A percentile compares a stretch with the other conserved stretches of the same genome.
These are phyloP conservation scores for Chondrus crispus DNA, from an alignment of 23 red algal genomes.

Conservation along the genomic window DNA sequence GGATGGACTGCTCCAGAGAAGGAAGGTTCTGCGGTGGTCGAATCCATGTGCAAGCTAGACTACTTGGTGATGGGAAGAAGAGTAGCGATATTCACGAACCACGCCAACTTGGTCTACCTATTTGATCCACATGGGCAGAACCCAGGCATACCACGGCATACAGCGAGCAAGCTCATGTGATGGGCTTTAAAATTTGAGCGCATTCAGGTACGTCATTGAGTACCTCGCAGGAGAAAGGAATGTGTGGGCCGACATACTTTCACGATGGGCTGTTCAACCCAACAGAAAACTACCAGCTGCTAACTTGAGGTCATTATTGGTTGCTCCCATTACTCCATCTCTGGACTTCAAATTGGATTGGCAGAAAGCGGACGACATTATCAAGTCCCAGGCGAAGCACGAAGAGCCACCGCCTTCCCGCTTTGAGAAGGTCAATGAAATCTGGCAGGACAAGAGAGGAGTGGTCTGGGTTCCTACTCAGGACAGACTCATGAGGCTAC, in stretches of 20 bases:
- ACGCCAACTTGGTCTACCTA: conserved; percentile 8
- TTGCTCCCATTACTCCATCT: not conserved
- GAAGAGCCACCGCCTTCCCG: not conserved
- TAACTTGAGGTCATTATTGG: not conserved
- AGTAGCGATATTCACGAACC: not conserved
- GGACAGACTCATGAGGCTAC: not conserved
- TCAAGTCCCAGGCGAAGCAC: not conserved
- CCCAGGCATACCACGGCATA: not conserved
- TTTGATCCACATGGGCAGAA: not conserved
- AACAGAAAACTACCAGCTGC: not conserved
- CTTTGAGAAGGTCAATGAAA: not conserved
- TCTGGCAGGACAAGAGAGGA: not conserved
- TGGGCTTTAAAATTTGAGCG: not conserved
- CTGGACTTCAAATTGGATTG: not conserved
- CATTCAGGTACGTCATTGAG: not conserved
- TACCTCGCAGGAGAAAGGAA: not conserved
- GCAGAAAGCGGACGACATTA: not conserved
- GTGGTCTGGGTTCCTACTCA: not conserved
- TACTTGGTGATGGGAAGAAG: not conserved
- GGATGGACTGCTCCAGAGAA: not conserved
- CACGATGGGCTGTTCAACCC: not conserved
- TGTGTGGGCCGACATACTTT: not conserved
- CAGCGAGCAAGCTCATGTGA: not conserved
- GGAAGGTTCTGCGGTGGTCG: not conserved
- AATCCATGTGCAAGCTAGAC: not conserved